Conservation (phyloP, 106 monocot genomes). For the Platanthera guangdongensis region DNA sequence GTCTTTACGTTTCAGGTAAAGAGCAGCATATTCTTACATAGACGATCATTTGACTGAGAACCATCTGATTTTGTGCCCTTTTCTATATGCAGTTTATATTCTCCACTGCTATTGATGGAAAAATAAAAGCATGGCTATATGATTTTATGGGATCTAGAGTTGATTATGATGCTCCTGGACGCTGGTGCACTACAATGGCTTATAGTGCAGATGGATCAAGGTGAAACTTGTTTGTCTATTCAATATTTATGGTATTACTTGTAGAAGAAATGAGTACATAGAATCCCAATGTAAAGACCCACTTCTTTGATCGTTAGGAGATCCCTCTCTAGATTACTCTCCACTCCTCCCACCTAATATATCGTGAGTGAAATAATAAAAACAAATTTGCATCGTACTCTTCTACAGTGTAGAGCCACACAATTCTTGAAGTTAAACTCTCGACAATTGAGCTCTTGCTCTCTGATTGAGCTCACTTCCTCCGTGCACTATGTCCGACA, state of each 20-base stretch:
- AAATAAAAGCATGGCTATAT: slow-evolving; percentile 98
- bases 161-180: slow-evolving; percentile 94
- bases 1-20: not conserved
- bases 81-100: slow-evolving; percentile 73
- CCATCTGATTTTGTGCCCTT: not conserved
- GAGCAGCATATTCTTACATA: not conserved
- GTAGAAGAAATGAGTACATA: not conserved
- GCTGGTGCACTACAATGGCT: slow-evolving; percentile 90
- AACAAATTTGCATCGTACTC: too few relatives aligned
- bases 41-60: not conserved
- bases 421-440: too few relatives aligned
- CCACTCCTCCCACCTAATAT: too few relatives aligned
- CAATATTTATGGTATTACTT: not conserved
- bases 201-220: slow-evolving; percentile 93
- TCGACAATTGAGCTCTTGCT: too few relatives aligned
- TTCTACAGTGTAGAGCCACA: too few relatives aligned
- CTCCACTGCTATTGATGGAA: slow-evolving; percentile 85
- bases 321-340: too few relatives aligned
- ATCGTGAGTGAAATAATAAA: too few relatives aligned
- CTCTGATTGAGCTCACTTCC: too few relatives aligned
- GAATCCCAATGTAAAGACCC: too few relatives aligned
- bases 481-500: too few relatives aligned
- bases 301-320: too few relatives aligned
- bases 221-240: slow-evolving; percentile 18
- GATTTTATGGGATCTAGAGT: slow-evolving; percentile 79